Evolutionary conservation across 1,139 yeast genomes (phyloP), one percentile per base, ranked within the genome.

Genomic region (Pichia sp.): DNA sequence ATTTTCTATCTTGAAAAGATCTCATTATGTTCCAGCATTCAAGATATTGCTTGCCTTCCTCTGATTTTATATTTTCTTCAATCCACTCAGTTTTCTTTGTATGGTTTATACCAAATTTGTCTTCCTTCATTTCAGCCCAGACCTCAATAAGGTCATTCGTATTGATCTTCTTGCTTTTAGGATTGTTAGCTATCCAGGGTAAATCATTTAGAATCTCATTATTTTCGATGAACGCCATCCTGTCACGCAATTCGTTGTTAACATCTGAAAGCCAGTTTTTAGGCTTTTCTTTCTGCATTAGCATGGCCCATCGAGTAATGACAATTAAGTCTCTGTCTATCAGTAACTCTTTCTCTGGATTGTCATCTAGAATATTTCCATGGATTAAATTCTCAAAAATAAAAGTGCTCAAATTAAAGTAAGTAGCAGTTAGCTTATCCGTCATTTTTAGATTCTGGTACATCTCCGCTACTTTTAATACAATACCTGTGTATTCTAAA

Each of bases 401-500:
- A 47, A 56, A 67, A 16, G 62, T 63, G 41, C 64, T 55, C 38
- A 67, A 50, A 41, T 59, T 59, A n/a, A 53, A 49, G 44, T 67
- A 67, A 1, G 64, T 61, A 10, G 54, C 52, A 19, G 60, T 51
- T 45, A 65, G 62, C 26, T 58, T 51, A n/a, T 64, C 64, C 1
- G 51, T 51, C 65, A 62, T 63, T 3, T 56, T 60, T 49, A 67
- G 47, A 57, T 65, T 55, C 67, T 70, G 64, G 67, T 83, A 88
- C 90, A 90, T 87, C 66, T 90, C 96, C 3, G 87, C 96, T 45
- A 89, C 75, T 65, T 90, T 89, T 66, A 92, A 74, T 64, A 90
- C 95, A 56, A 92, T 80, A 0, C 97, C 96, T 0, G 97, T 90
- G 65, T 84, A 86, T 63, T 84, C 87, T 62, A 86, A 89, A 52